Evolutionary conservation across 495 filamentous ascomycete genomes (phyloP).

Genomic region (Geoglossum glabrum): DNA sequence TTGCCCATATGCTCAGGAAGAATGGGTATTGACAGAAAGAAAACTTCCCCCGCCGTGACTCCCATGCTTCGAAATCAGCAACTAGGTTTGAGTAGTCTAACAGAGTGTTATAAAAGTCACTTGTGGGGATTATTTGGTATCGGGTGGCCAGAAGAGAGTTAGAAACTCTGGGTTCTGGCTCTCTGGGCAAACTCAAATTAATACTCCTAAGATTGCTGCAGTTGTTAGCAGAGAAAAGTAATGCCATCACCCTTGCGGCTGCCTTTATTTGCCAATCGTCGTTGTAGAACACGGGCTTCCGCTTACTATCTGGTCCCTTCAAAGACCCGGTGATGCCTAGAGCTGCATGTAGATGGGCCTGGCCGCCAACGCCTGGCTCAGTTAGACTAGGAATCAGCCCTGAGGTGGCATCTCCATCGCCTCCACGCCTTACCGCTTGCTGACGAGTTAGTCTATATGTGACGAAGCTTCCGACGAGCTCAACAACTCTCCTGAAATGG

Average conservation of each 20-base stretch:
- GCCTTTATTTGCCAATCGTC: constrained; percentile 88
- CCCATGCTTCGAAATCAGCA: constrained; percentile 80
- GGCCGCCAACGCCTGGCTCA: constrained; percentile 34
- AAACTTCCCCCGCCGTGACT: constrained; percentile 52
- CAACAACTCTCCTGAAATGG: constrained; percentile 52
- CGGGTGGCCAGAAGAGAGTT: neutral
- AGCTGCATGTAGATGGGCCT: constrained; percentile 59
- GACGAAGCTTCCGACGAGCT: constrained; percentile 59
- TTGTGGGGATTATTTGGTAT: constrained; percentile 47
- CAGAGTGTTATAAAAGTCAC: constrained; percentile 71
- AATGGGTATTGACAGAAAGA: constrained; percentile 91
- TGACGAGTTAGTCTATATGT: constrained; percentile 64
- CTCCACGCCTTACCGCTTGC: constrained; percentile 41
- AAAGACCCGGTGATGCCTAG: constrained; percentile 29
- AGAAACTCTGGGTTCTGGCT: constrained; percentile 4
- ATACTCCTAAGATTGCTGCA: constrained; percentile 15
- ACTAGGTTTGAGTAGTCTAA: constrained; percentile 75
- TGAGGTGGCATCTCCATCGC: constrained; percentile 34
- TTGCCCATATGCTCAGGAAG: constrained; percentile 81
- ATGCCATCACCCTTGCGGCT: constrained; percentile 58
- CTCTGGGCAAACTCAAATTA: neutral
- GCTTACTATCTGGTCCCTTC: constrained; percentile 24
- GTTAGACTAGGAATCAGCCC: constrained; percentile 53
- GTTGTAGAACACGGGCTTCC: constrained; percentile 41
- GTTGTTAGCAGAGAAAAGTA: constrained; percentile 73